A percentile compares a stretch with the other conserved stretches of the same genome.
phyloP scores from a whole-genome alignment of 148 eudicot species.

The Selenicereus undatus region DNA sequence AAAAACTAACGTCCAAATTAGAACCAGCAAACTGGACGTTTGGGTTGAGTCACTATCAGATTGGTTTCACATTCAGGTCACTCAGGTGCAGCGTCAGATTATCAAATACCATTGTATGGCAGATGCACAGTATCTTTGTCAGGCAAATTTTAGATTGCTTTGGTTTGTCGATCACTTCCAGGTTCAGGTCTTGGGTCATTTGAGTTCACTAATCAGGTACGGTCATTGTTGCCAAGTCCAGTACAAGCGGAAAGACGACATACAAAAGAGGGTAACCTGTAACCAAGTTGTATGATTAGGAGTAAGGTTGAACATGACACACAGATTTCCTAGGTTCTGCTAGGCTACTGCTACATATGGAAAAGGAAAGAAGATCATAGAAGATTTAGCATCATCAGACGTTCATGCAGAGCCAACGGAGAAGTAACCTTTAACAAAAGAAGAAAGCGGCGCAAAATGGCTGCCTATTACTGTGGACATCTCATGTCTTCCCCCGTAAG shows the following conservation, averaged over 20 bases:
- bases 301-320: conserved; percentile 1
- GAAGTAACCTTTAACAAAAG: background rate
- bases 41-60: background rate
- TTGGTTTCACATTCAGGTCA: background rate
- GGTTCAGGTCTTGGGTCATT: background rate
- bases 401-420: conserved; percentile 10
- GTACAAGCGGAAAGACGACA: background rate
- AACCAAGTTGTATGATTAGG: background rate
- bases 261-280: background rate
- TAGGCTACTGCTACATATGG: background rate
- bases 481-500: background rate
- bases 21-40: background rate
- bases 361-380: background rate
- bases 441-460: background rate
- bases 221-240: background rate
- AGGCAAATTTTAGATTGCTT: background rate
- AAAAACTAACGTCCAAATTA: background rate
- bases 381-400: conserved; percentile 2
- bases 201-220: background rate
- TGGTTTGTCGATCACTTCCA: background rate
- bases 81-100: background rate
- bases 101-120: background rate
- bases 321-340: background rate
- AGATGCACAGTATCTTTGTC: background rate
- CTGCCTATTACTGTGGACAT: background rate